These are phyloP conservation scores for Apiotrichum laibachii DNA, from an alignment of 1,284 basidiomycete species.

Conservation along the genomic window DNA sequence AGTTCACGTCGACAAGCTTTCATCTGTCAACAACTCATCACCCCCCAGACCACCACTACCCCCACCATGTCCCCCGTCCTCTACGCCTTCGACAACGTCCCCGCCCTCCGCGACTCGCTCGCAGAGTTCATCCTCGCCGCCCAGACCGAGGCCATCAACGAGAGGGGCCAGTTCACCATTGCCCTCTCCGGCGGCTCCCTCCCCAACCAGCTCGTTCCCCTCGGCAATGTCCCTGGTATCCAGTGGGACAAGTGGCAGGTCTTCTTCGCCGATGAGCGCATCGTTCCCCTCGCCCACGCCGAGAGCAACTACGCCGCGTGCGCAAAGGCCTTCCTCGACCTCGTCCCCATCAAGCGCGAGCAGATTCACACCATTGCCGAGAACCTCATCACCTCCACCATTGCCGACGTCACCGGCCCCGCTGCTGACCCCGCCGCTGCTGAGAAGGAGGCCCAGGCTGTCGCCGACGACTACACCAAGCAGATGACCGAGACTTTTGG, in stretches of 20 bases:
- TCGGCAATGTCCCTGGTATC: conserved; percentile 66
- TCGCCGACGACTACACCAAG: conserved; percentile 89
- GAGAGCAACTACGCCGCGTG: conserved; percentile 89
- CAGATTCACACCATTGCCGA: conserved; percentile 86
- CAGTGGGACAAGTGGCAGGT: conserved; percentile 98
- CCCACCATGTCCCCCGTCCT: conserved; percentile 62
- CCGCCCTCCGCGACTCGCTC: conserved; percentile 61
- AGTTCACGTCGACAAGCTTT: too few species aligned
- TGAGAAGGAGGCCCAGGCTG: conserved; percentile 68
- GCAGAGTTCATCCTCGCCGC: conserved; percentile 81
- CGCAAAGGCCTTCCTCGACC: conserved; percentile 71
- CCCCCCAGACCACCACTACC: conserved; percentile 5
- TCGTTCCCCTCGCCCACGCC: conserved; percentile 84
- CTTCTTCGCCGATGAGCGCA: conserved; percentile 93
- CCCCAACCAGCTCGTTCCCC: conserved; percentile 73
- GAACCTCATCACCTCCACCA: conserved; percentile 58
- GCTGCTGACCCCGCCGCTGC: conserved; percentile 37
- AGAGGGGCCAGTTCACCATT: conserved; percentile 84
- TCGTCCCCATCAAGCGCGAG: conserved; percentile 66
- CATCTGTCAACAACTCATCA: too few species aligned
- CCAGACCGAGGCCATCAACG: conserved; percentile 83
- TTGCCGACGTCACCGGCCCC: conserved; percentile 52
- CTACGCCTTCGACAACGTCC: conserved; percentile 64
- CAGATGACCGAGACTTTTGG: conserved; percentile 86
- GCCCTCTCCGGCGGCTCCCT: conserved; percentile 92